Conservation (phyloP, 2,329 filamentous ascomycete species). For the Juglanconis oblonga region DNA sequence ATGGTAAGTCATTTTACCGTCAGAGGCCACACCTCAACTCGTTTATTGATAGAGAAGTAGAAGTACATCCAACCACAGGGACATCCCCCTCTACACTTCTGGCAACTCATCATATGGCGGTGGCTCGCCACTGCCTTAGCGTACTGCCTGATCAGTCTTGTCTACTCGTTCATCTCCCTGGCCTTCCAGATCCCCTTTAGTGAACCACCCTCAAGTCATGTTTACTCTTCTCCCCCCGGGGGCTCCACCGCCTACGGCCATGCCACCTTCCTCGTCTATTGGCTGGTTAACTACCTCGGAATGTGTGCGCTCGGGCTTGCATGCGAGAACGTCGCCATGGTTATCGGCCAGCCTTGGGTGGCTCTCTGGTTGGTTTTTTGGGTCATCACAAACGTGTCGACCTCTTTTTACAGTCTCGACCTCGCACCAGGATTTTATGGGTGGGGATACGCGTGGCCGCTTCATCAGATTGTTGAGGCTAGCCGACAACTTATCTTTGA, state of each 20-base stretch:
- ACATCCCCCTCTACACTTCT: conserved; percentile 56
- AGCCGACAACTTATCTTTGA: conserved; percentile 60
- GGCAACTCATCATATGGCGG: conserved; percentile 57
- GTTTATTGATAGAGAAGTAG: conserved; percentile 16
- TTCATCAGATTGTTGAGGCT: conserved; percentile 60
- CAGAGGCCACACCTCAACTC: neutral
- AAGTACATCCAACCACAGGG: conserved; percentile 52
- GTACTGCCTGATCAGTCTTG: conserved; percentile 61
- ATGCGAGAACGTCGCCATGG: conserved; percentile 63
- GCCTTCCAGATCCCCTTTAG: conserved; percentile 62
- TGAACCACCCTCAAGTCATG: conserved; percentile 40
- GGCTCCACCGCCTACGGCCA: conserved; percentile 55
- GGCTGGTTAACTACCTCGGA: conserved; percentile 61
- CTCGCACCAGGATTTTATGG: conserved; percentile 56
- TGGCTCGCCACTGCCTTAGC: conserved; percentile 52
- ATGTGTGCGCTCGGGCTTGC: conserved; percentile 63
- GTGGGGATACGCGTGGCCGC: conserved; percentile 63
- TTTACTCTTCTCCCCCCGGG: conserved; percentile 36
- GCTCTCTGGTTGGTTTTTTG: conserved; percentile 65
- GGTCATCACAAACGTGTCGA: conserved; percentile 64
- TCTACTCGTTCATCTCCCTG: conserved; percentile 61
- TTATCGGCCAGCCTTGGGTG: conserved; percentile 57
- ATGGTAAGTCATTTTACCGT: conserved; percentile 30
- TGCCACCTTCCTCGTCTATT: conserved; percentile 60
- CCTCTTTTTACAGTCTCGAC: conserved; percentile 57